phyloP scores from a whole-genome alignment of 495 filamentous ascomycete genomes.

The Acidomyces sp. region DNA sequence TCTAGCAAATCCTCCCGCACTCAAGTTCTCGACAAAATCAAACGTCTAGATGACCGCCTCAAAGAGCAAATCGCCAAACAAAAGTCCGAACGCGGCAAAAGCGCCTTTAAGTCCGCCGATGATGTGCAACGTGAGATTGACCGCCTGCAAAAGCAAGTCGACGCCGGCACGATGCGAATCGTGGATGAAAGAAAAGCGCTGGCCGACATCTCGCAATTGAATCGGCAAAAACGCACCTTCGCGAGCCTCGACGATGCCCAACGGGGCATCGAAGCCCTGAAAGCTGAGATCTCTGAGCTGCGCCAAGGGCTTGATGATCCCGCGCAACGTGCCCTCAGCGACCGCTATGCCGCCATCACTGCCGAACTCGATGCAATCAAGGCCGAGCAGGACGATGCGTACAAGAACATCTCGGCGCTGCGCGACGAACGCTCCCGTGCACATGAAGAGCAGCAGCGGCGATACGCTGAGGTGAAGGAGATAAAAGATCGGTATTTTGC shows the following conservation, averaged over 20 bases:
- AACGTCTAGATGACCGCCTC: conserved; percentile 66
- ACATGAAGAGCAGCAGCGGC: conserved; percentile 68
- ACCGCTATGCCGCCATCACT: conserved; percentile 68
- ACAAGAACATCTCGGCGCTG: conserved; percentile 71
- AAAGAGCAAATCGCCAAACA: conserved; percentile 71
- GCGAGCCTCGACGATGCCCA: conserved; percentile 65
- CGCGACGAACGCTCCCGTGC: conserved; percentile 79
- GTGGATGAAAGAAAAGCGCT: conserved; percentile 96
- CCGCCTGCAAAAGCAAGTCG: conserved; percentile 67
- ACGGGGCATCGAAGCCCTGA: conserved; percentile 72
- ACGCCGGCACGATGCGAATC: conserved; percentile 74
- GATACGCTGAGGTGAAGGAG: conserved; percentile 63
- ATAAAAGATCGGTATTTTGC: conserved; percentile 78
- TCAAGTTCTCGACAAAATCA: conserved; percentile 71
- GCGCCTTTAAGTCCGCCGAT: conserved; percentile 72
- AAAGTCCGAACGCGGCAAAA: conserved; percentile 62
- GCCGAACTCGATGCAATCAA: conserved; percentile 79
- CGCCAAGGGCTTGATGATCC: conserved; percentile 80
- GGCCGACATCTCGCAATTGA: conserved; percentile 61
- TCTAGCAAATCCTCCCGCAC: conserved; percentile 66
- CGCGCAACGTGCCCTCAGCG: conserved; percentile 75
- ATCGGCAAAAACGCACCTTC: conserved; percentile 84
- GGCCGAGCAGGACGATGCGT: conserved; percentile 75
- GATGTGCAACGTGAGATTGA: conserved; percentile 76
- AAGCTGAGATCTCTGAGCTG: conserved; percentile 70